phyloP scores from a whole-genome alignment of 192 early-diverging fungal species.

The Piromyces finnis region DNA sequence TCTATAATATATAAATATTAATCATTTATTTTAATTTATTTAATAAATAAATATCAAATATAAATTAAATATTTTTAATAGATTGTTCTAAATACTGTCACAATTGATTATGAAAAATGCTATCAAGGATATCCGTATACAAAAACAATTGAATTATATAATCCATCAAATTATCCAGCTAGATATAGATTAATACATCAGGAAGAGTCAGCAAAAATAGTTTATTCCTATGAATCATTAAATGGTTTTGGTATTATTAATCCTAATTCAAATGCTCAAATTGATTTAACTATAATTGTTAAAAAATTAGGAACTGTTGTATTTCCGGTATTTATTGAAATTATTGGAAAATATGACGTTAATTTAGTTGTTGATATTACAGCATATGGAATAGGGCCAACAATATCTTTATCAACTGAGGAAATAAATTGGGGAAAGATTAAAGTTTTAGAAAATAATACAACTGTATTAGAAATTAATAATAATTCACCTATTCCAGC shows the following conservation, averaged over 20 bases:
- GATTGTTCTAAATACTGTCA: constrained; percentile 12
- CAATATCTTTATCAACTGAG: constrained; percentile 16
- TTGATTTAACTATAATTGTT: constrained; percentile 19
- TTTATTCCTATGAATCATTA: constrained; percentile 17
- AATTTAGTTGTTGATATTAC: constrained; percentile 19
- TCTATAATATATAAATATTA: too few relatives aligned
- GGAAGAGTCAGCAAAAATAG: constrained; percentile 20
- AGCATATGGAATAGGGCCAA: constrained; percentile 30
- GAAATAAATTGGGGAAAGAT: constrained; percentile 40
- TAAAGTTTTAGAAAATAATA: constrained; percentile 14
- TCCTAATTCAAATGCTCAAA: constrained; percentile 12
- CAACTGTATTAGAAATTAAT: constrained; percentile 7
- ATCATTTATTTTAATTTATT: too few relatives aligned
- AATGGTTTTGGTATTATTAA: constrained; percentile 20
- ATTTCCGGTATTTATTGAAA: constrained; percentile 24
- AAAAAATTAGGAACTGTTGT: constrained; percentile 24
- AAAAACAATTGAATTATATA: constrained; percentile 14
- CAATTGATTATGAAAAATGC: constrained; percentile 25
- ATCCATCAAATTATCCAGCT: constrained; percentile 20
- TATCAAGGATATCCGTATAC: constrained; percentile 23
- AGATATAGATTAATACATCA: constrained; percentile 18
- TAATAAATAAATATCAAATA: too few relatives aligned
- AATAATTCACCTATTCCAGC: constrained; percentile 35
- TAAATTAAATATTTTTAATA: background rate
- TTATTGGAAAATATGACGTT: constrained; percentile 16